These are phyloP conservation scores for Xylaria flabelliformis DNA, from an alignment of 495 filamentous ascomycete species.

Conservation along the genomic window DNA sequence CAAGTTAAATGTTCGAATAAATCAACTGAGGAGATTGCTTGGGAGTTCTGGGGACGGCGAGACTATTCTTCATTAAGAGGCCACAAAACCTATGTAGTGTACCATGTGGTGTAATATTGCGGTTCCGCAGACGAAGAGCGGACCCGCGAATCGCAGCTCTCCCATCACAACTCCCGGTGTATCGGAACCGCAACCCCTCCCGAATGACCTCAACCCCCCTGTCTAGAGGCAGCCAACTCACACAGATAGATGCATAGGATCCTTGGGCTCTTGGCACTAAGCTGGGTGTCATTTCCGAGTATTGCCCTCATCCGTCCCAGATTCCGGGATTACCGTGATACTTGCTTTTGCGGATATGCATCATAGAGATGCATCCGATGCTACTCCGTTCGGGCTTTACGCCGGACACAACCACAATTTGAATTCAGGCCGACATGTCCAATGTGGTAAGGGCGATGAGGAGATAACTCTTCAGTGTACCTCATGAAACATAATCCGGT, in stretches of 20 bases:
- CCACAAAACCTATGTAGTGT: no score
- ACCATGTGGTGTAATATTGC: background rate
- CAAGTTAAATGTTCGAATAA: background rate
- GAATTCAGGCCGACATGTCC: background rate
- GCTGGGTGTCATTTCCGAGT: background rate
- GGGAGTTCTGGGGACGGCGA: background rate
- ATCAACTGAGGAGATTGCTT: background rate
- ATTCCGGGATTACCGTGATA: background rate
- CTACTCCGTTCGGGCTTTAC: background rate
- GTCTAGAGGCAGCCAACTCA: background rate
- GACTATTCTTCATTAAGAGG: background rate
- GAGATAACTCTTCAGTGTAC: background rate
- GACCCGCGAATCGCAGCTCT: background rate
- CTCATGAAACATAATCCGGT: background rate
- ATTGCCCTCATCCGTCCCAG: background rate
- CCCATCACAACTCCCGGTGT: background rate
- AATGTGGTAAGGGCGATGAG: background rate
- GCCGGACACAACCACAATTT: background rate
- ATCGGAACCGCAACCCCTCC: slow-evolving; percentile 15
- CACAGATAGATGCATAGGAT: background rate
- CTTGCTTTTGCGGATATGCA: background rate
- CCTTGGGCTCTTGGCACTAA: background rate
- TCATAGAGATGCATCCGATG: slow-evolving; percentile 9
- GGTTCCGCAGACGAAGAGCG: slow-evolving; percentile 7
- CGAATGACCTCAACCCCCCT: background rate